A percentile compares a stretch with the other conserved stretches of the same genome.
Conservation (phyloP, 2,329 filamentous ascomycete species). For the Cercospora sesami region DNA sequence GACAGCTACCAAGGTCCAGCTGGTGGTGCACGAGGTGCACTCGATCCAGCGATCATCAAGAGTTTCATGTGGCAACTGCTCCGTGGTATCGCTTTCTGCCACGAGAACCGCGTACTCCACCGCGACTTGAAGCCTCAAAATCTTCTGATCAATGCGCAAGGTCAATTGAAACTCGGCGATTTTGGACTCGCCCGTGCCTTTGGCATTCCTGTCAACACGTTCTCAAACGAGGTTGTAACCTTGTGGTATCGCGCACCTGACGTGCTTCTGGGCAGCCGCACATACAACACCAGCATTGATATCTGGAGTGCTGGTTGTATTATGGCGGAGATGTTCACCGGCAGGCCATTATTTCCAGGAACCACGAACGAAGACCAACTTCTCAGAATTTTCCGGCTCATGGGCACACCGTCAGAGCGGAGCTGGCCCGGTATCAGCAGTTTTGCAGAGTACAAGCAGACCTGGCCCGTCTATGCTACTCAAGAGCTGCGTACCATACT, state of each 20-base stretch:
- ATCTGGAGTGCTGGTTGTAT: slow-evolving; percentile 99
- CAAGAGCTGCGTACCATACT: slow-evolving; percentile 85
- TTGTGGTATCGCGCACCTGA: slow-evolving; percentile 97
- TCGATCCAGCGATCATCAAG: slow-evolving; percentile 90
- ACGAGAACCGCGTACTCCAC: slow-evolving; percentile 94
- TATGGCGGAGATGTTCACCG: slow-evolving; percentile 99
- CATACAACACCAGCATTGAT: slow-evolving; percentile 99
- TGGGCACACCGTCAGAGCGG: slow-evolving; percentile 94
- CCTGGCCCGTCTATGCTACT: slow-evolving; percentile 90
- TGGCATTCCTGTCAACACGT: slow-evolving; percentile 96
- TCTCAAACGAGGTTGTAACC: slow-evolving; percentile 96
- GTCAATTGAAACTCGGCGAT: slow-evolving; percentile 87
- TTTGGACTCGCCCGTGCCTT: slow-evolving; percentile 93
- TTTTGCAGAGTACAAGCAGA: slow-evolving; percentile 96
- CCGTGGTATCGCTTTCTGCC: slow-evolving; percentile 94
- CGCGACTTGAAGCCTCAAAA: slow-evolving; percentile 96
- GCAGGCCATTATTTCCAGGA: slow-evolving; percentile 89
- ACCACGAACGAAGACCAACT: slow-evolving; percentile 99
- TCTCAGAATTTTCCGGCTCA: slow-evolving; percentile 94
- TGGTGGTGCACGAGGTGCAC: slow-evolving; percentile 80
- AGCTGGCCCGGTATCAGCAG: slow-evolving; percentile 94
- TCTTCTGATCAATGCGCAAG: slow-evolving; percentile 88
- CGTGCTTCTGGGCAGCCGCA: slow-evolving; percentile 87
- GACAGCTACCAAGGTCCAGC: slow-evolving; percentile 58
- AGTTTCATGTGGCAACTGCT: slow-evolving; percentile 99